Evolutionary conservation across 495 filamentous ascomycete species (phyloP).

Genomic region (Peziza echinospora): DNA sequence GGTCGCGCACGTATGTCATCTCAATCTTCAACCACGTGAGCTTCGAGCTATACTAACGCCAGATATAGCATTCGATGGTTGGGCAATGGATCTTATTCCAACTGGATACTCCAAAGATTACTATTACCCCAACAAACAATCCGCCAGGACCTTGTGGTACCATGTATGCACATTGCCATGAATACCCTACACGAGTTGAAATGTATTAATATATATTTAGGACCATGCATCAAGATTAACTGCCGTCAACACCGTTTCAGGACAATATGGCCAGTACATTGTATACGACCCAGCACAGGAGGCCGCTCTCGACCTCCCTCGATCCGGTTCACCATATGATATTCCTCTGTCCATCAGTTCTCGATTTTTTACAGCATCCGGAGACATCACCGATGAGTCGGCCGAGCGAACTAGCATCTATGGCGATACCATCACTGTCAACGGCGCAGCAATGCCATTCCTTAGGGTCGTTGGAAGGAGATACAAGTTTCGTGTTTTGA

Average conservation of each 20-base stretch:
- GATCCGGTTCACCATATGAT: slow-evolving; percentile 25
- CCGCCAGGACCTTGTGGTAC: slow-evolving; percentile 35
- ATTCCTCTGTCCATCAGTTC: slow-evolving; percentile 30
- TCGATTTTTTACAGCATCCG: slow-evolving; percentile 25
- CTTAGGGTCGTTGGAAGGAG: slow-evolving; percentile 34
- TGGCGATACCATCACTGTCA: slow-evolving; percentile 35
- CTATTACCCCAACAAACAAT: slow-evolving; percentile 37
- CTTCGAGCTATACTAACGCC: neutral
- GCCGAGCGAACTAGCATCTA: slow-evolving; percentile 25
- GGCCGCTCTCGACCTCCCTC: slow-evolving; percentile 27
- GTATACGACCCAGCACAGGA: slow-evolving; percentile 24
- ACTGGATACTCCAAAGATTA: slow-evolving; percentile 37
- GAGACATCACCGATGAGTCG: slow-evolving; percentile 12
- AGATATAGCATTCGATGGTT: slow-evolving; percentile 27
- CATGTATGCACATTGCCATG: slow-evolving; percentile 23
- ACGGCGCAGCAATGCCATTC: slow-evolving; percentile 35
- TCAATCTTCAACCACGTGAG: neutral
- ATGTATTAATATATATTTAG: neutral
- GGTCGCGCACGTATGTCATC: slow-evolving; percentile 11
- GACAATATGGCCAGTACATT: slow-evolving; percentile 30
- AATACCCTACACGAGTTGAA: neutral
- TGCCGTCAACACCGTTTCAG: slow-evolving; percentile 32
- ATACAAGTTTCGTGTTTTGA: slow-evolving; percentile 34
- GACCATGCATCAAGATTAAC: slow-evolving; percentile 28
- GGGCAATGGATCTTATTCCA: slow-evolving; percentile 32